Base-by-base conservation (phyloP, 306 rosid genomes). In the Trifolium dubium region DNA sequence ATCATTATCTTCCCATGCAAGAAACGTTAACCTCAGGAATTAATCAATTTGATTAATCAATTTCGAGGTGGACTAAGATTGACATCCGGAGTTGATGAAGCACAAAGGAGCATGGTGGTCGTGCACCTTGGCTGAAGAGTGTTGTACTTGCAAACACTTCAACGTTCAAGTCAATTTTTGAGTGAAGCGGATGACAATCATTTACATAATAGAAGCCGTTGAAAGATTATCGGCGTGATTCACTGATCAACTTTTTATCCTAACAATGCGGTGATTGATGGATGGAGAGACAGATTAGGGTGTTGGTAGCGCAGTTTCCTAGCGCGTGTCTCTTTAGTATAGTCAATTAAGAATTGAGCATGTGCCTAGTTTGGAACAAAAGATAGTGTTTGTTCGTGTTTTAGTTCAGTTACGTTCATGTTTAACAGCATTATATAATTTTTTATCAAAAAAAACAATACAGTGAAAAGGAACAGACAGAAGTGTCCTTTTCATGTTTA, bases 1-100 rank as follows among this genome's bases (percentile, higher is more conserved):
- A 82, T 79, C 69, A 17, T 34, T 37, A 53, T 40, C 67, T 86
- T 76, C 77, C 77, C 44, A 40, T 46, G 76, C 56, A 78, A 79
- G 76, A 71, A 71, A 80, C 55, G 34, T n/a, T 50, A 77, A 44
- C 73, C 69, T 72, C 77, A 55, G n/a, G 32, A 78, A 76, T 30
- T 19, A 67, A 37, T n/a, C 11, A 56, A 23, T 23, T 56, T 23
- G 3, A 78, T 41, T 31, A 67, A 37, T 7, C 11, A 56, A 4
- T 28, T 56, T 28, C 14, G 37, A 56, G 37, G 17, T 56, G 63
- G 35, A 56, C 8, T 8, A 11, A 23, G 35, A 23, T 28, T 1
- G 15, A 55, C 34, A 0, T 3, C 15, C 5, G 1, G n/a, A 29
- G 6, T 56, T 5, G 35, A 56, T 56, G 62, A 55, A 55, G 3